phyloP scores from a whole-genome alignment of 306 rosid species.

The Fragaria ananassa region DNA sequence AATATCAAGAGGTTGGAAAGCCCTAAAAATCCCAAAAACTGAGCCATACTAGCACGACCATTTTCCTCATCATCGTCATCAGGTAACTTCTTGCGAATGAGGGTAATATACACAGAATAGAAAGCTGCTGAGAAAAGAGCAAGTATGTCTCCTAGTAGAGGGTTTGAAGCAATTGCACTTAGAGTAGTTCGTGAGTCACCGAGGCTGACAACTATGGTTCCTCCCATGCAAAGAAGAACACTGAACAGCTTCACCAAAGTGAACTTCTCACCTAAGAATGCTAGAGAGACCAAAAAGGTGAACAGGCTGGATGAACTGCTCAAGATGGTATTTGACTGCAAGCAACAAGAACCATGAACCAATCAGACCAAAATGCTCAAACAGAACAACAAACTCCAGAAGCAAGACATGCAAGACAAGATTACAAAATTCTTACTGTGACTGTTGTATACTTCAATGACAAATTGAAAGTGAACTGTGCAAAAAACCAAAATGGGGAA shows the following conservation, averaged over 20 bases:
- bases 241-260: constrained; percentile 85
- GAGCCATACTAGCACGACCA: constrained; percentile 90
- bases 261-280: constrained; percentile 82
- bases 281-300: constrained; percentile 89
- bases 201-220: constrained; percentile 86
- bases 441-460: constrained; percentile 95
- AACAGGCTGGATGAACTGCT: constrained; percentile 97
- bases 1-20: constrained; percentile 73
- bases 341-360: constrained; percentile 22
- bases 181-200: constrained; percentile 65
- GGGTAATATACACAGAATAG: constrained; percentile 83
- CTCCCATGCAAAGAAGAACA: constrained; percentile 95
- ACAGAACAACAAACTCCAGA: constrained; percentile 11
- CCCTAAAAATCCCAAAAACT: constrained; percentile 87
- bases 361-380: constrained; percentile 20
- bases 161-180: constrained; percentile 61
- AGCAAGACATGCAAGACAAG: constrained; percentile 11
- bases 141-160: constrained; percentile 82
- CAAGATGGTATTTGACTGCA: constrained; percentile 96
- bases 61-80: constrained; percentile 66
- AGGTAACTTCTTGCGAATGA: constrained; percentile 82
- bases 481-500: constrained; percentile 90
- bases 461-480: constrained; percentile 84
- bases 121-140: constrained; percentile 77
- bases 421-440: constrained; percentile 48